Evolutionary conservation across 345 rosid species (phyloP), one percentile per base, ranked within the genome.

Genomic region (Linum lewisii): DNA sequence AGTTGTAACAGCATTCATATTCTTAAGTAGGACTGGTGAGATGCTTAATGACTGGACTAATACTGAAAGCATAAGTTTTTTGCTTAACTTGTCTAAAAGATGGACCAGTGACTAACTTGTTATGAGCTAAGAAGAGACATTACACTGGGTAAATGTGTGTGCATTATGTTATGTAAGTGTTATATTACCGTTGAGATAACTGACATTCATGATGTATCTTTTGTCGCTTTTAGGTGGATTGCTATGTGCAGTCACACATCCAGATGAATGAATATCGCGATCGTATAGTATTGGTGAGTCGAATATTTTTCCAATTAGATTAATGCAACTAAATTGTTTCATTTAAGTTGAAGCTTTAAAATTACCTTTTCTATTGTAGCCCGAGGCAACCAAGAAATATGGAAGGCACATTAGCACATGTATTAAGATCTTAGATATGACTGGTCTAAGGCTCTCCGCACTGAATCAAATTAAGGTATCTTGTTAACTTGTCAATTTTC

Each of bases 171-270:
- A n/a, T n/a, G n/a, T n/a, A n/a, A n/a, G n/a, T n/a, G n/a, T n/a
- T n/a, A n/a, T n/a, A n/a, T n/a, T n/a, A n/a, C n/a, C n/a, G n/a
- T n/a, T n/a, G n/a, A n/a, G n/a, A n/a, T n/a, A n/a, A n/a, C n/a
- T n/a, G n/a, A 51, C 24, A 34, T 25, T 47, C 26, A 51, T 1
- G 19, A 10, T 51, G 7, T 21, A 13, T 10, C 25, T 52, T 21
- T 51, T 58, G 52, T 64, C 68, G 55, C 47, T 53, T 66, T 26
- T 72, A 93, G 99, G 91, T 82, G 69, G 73, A 93, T 65, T 83
- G 79, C 76, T 93, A 93, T 79, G 78, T 83, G 36, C 51, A 37
- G 38, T 54, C 63, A 56, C 51, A 57, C 60, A 57, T 57, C 44
- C 60, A 57, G 16, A 57, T 57, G 60, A 57, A 57, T 21, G 60